Evolutionary conservation across 2,329 filamentous ascomycete genomes (phyloP).

Genomic region (Fusarium sulawesiense): DNA sequence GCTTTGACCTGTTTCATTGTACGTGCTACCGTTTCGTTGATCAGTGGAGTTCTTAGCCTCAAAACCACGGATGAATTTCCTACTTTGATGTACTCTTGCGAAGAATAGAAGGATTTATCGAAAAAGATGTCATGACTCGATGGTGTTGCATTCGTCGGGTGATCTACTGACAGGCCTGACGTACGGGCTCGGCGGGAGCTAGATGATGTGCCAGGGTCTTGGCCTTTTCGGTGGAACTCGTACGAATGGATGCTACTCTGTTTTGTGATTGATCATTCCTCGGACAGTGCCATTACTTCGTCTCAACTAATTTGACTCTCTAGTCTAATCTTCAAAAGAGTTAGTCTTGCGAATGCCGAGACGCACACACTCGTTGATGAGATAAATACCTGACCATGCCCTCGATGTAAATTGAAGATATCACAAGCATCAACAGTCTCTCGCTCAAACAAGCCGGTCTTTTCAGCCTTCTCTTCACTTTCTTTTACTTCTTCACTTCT

Average conservation of each 20-base stretch:
- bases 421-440: conserved; percentile 12
- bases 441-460: conserved; percentile 11
- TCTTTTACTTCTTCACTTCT: background rate
- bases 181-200: background rate
- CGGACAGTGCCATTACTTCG: background rate
- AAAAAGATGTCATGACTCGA: conserved; percentile 3
- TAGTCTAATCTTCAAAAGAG: background rate
- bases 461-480: background rate
- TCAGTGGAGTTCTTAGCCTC: conserved; percentile 7
- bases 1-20: conserved; percentile 15
- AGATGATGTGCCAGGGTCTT: background rate
- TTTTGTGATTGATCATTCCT: conserved; percentile 4
- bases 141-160: background rate
- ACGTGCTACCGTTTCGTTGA: conserved; percentile 20
- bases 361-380: background rate
- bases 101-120: background rate
- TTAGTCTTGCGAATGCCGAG: conserved; percentile 22
- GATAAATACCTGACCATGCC: conserved; percentile 16
- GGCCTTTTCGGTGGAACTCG: background rate
- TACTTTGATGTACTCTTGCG: conserved; percentile 16
- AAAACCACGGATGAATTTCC: conserved; percentile 11
- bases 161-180: background rate
- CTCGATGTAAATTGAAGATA: background rate
- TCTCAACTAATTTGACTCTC: background rate
- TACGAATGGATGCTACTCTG: background rate